phyloP scores from a whole-genome alignment of 495 filamentous ascomycete species.

The Hypoxylon trugodes region DNA sequence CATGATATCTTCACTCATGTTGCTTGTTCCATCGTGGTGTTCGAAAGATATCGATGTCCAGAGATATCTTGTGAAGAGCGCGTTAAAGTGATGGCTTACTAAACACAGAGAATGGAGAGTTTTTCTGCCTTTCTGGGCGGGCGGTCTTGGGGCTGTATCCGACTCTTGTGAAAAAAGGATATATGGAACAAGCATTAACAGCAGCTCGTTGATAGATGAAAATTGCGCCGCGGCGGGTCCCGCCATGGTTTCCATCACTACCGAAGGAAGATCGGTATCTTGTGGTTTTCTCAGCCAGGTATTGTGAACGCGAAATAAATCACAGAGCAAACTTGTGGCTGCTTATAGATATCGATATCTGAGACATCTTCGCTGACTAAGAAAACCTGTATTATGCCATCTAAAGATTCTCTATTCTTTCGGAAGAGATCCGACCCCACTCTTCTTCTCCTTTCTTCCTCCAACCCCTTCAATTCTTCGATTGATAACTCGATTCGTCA shows the following conservation, averaged over 20 bases:
- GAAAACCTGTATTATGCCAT: no score
- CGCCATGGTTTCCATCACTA: background rate
- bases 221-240: background rate
- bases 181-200: background rate
- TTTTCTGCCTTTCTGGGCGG: background rate
- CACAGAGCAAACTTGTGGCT: no score
- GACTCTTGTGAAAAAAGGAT: background rate
- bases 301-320: no score
- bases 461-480: no score
- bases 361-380: no score
- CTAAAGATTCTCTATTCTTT: no score
- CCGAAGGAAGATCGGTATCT: no score
- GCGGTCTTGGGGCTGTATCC: background rate
- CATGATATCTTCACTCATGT: background rate
- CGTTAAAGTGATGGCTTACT: background rate
- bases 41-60: background rate
- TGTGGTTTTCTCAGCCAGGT: no score
- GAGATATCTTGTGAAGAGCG: background rate
- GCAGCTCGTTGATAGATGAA: background rate
- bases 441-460: no score
- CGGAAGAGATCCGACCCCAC: no score
- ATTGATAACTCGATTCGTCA: no score
- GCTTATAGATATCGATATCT: no score
- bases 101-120: background rate
- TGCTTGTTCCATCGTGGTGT: background rate